These are phyloP conservation scores for Alternaria gansuensis DNA, from an alignment of 2,329 filamentous ascomycete species.

Conservation along the genomic window DNA sequence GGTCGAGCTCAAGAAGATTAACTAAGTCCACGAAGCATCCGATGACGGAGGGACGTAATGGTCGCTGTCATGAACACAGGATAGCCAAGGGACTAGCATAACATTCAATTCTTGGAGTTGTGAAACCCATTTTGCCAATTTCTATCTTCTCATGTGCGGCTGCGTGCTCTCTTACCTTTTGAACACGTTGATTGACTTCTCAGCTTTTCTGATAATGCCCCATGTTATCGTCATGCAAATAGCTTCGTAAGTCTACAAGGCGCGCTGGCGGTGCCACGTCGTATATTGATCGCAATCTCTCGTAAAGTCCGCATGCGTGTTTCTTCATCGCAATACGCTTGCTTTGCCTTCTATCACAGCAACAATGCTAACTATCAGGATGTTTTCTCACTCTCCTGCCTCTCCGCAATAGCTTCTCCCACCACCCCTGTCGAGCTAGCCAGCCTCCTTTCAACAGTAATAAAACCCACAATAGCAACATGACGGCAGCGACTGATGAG, in stretches of 20 bases:
- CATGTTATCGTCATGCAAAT: not conserved
- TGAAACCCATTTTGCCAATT: not conserved
- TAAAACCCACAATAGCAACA: too few species aligned
- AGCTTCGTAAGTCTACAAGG: not conserved
- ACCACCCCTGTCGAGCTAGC: too few species aligned
- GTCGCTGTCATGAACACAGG: not conserved
- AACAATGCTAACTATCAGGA: too few species aligned
- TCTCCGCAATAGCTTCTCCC: too few species aligned
- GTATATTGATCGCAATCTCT: too few species aligned
- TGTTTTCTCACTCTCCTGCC: too few species aligned
- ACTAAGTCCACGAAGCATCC: slow-evolving; percentile 25
- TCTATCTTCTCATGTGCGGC: not conserved
- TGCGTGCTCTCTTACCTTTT: not conserved
- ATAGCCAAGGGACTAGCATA: slow-evolving; percentile 1
- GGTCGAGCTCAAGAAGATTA: slow-evolving; percentile 49
- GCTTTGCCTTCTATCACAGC: too few species aligned
- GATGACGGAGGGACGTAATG: not conserved
- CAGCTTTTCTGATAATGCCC: not conserved
- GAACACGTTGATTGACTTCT: not conserved
- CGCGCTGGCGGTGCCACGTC: too few species aligned
- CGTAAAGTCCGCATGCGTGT: too few species aligned
- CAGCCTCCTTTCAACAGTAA: too few species aligned
- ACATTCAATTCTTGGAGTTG: not conserved
- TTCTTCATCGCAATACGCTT: too few species aligned
- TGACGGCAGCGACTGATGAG: too few species aligned